phyloP scores from a whole-genome alignment of 805 yeast genomes.

The Wickerhamomyces kurtzmanii region DNA sequence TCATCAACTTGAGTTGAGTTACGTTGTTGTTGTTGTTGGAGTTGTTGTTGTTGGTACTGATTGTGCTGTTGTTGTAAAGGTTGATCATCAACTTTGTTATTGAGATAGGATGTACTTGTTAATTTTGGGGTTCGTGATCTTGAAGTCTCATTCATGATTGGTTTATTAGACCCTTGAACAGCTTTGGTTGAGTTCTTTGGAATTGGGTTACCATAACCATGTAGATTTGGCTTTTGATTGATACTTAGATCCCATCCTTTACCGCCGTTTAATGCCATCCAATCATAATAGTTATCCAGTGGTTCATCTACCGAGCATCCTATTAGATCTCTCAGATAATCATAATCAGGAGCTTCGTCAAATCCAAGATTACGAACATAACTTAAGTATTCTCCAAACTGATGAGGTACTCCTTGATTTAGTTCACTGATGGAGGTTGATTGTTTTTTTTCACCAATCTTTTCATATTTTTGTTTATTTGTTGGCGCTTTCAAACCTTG shows the following conservation, averaged over 20 bases:
- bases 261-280: slow-evolving; percentile 75
- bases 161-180: slow-evolving; percentile 16
- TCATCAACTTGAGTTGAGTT: too few relatives aligned
- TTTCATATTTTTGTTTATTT: slow-evolving; percentile 75
- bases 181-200: slow-evolving; percentile 27
- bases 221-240: slow-evolving; percentile 70
- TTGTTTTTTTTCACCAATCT: slow-evolving; percentile 74
- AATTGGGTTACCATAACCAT: slow-evolving; percentile 72
- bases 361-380: slow-evolving; percentile 61
- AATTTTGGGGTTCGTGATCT: slow-evolving; percentile 17
- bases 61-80: slow-evolving; percentile 2
- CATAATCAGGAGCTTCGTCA: slow-evolving; percentile 76
- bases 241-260: slow-evolving; percentile 73
- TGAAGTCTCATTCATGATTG: too few relatives aligned
- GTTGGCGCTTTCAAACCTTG: slow-evolving; percentile 86
- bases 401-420: slow-evolving; percentile 57
- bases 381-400: slow-evolving; percentile 65
- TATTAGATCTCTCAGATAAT: slow-evolving; percentile 51
- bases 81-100: neutral
- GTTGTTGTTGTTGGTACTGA: slow-evolving; percentile 3
- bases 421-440: slow-evolving; percentile 51
- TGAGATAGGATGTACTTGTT: slow-evolving; percentile 11
- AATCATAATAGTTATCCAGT: slow-evolving; percentile 66
- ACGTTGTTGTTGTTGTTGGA: neutral
- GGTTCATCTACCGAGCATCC: slow-evolving; percentile 46